Conservation (phyloP, 2,329 filamentous ascomycete genomes). For the Nannizzia gypsea region DNA sequence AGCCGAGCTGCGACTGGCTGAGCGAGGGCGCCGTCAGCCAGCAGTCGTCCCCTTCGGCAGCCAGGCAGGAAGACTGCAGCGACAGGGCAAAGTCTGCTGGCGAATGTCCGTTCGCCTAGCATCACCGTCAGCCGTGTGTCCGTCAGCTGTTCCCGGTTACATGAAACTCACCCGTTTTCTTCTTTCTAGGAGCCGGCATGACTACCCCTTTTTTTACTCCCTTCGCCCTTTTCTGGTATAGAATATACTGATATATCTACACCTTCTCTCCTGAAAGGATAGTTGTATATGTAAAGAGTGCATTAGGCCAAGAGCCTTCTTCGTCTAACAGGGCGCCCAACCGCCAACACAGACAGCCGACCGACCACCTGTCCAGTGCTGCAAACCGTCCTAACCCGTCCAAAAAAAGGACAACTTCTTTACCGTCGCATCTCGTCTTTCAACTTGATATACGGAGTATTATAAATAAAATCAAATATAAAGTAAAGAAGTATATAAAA, state of each 20-base stretch:
- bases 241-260: neutral
- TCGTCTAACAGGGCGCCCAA: neutral
- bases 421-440: too few relatives aligned
- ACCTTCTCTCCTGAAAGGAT: too few relatives aligned
- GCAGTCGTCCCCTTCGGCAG: constrained; percentile 13
- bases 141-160: too few relatives aligned
- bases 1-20: constrained; percentile 17
- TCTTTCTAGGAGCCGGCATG: neutral
- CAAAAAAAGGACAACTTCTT: too few relatives aligned
- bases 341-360: neutral
- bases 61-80: constrained; percentile 19
- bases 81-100: constrained; percentile 17
- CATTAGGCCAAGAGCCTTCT: neutral
- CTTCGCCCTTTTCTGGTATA: too few relatives aligned
- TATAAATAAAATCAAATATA: too few relatives aligned
- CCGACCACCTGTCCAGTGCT: neutral
- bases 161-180: neutral
- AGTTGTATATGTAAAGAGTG: too few relatives aligned
- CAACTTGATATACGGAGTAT: too few relatives aligned
- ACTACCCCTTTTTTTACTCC: neutral
- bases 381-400: neutral
- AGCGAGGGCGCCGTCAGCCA: constrained; percentile 28
- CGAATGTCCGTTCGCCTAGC: neutral
- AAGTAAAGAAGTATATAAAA: too few relatives aligned
- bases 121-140: neutral